Conservation (phyloP, 192 early-diverging fungal genomes). For the Umbelopsis isabellina region DNA sequence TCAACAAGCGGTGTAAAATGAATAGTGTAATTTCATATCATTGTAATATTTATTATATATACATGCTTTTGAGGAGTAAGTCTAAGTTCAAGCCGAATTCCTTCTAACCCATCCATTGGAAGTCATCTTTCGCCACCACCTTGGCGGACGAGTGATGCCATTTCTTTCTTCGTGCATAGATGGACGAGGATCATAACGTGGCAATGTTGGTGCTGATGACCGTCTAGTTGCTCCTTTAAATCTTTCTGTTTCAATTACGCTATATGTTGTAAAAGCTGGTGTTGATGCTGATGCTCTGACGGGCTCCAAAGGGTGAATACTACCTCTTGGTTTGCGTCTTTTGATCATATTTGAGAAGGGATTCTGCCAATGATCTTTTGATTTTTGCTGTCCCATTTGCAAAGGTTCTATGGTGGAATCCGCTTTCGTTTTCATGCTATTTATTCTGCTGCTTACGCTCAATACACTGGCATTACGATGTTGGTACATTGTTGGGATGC, state of each 20-base stretch:
- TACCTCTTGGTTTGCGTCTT: background rate
- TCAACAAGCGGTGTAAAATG: too few species aligned
- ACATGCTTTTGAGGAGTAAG: background rate
- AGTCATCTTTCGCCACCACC: slow-evolving; percentile 19
- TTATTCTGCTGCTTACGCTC: too few species aligned
- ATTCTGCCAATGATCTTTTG: background rate
- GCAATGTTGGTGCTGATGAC: background rate
- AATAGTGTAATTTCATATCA: too few species aligned
- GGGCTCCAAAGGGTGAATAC: background rate
- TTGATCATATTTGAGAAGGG: slow-evolving; percentile 1
- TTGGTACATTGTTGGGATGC: too few species aligned
- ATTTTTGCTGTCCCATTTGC: background rate
- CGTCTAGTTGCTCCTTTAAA: background rate
- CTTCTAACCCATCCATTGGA: background rate
- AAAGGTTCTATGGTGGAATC: background rate
- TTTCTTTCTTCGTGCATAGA: slow-evolving; percentile 17
- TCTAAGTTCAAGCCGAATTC: background rate
- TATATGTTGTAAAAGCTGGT: background rate
- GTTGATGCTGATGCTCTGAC: background rate
- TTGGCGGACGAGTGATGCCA: slow-evolving; percentile 2
- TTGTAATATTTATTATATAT: background rate
- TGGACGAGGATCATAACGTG: background rate
- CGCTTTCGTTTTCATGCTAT: background rate
- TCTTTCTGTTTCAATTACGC: background rate
- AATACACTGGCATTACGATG: too few species aligned